Evolutionary conservation across 352 stramenopile species (phyloP).

Genomic region (Pythium brassicae): DNA sequence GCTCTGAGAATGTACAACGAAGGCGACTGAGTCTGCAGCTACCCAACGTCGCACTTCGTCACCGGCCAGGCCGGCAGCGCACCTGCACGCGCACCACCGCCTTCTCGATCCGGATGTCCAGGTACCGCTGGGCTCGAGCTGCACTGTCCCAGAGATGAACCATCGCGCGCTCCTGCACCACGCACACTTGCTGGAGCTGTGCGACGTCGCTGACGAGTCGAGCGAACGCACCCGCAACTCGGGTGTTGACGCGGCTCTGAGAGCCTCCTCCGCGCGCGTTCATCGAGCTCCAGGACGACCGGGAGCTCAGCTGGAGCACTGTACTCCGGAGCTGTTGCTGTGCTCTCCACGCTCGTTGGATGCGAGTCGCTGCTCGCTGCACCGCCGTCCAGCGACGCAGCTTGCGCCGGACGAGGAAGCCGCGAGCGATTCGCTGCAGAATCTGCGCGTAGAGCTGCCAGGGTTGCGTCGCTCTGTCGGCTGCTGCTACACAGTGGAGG

Average conservation of each 20-base stretch:
- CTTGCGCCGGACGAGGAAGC: slow-evolving; percentile 16
- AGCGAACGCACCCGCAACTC: slow-evolving; percentile 6
- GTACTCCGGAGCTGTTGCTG: slow-evolving; percentile 2
- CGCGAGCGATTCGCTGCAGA: slow-evolving; percentile 21
- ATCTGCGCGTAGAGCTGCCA: slow-evolving; percentile 11
- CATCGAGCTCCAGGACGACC: neutral
- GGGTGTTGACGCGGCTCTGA: slow-evolving; percentile 3
- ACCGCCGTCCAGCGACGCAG: slow-evolving; percentile 7
- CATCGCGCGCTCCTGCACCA: slow-evolving; percentile 39
- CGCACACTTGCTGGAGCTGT: slow-evolving; percentile 41
- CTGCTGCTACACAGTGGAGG: neutral
- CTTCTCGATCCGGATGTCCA: slow-evolving; percentile 6
- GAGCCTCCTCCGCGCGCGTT: neutral
- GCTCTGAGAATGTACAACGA: slow-evolving; percentile 4
- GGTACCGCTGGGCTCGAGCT: slow-evolving; percentile 9
- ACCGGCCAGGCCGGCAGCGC: neutral
- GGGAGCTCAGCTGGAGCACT: neutral
- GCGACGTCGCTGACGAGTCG: slow-evolving; percentile 25
- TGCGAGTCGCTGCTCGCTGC: slow-evolving; percentile 6
- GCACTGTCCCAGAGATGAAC: slow-evolving; percentile 20
- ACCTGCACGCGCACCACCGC: slow-evolving; percentile 25
- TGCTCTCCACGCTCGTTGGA: slow-evolving; percentile 25
- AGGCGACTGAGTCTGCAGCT: neutral
- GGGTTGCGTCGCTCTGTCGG: neutral
- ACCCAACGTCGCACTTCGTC: neutral